These are phyloP conservation scores for Earliella scabrosa DNA, from an alignment of 1,284 basidiomycete genomes.

Conservation along the genomic window DNA sequence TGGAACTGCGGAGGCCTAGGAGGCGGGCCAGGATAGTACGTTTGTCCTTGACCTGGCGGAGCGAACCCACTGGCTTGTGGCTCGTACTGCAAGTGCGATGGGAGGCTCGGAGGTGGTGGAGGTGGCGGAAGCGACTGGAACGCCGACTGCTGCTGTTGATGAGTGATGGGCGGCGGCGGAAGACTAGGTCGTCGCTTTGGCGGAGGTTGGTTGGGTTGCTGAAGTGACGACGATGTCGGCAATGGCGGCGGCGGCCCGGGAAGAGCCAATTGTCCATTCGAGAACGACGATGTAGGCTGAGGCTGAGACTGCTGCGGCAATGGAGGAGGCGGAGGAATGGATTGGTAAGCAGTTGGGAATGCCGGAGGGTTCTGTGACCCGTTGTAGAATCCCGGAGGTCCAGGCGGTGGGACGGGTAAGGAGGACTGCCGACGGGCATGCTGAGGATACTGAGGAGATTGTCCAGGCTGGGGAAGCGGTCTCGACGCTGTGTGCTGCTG, in stretches of 20 bases:
- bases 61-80: slow-evolving; percentile 20
- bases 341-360: slow-evolving; percentile 23
- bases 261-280: slow-evolving; percentile 27
- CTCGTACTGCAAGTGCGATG: slow-evolving; percentile 30
- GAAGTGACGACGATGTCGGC: slow-evolving; percentile 36
- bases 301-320: slow-evolving; percentile 23
- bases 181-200: slow-evolving; percentile 37
- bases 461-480: slow-evolving; percentile 49
- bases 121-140: slow-evolving; percentile 45
- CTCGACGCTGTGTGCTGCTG: slow-evolving; percentile 48
- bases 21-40: slow-evolving; percentile 41
- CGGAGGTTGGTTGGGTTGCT: slow-evolving; percentile 15
- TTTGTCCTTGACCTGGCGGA: slow-evolving; percentile 27
- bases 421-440: slow-evolving; percentile 24
- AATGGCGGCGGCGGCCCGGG: slow-evolving; percentile 48
- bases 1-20: slow-evolving; percentile 40
- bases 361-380: slow-evolving; percentile 17
- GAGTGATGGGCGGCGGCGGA: slow-evolving; percentile 42
- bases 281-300: slow-evolving; percentile 24
- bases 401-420: slow-evolving; percentile 26
- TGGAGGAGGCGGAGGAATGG: slow-evolving; percentile 44
- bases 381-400: slow-evolving; percentile 24
- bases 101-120: slow-evolving; percentile 32
- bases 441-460: slow-evolving; percentile 15
- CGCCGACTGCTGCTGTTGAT: slow-evolving; percentile 34